These are phyloP conservation scores for Diophrys sp. DNA, from an alignment of 73 alveolate genomes.

Conservation along the genomic window DNA sequence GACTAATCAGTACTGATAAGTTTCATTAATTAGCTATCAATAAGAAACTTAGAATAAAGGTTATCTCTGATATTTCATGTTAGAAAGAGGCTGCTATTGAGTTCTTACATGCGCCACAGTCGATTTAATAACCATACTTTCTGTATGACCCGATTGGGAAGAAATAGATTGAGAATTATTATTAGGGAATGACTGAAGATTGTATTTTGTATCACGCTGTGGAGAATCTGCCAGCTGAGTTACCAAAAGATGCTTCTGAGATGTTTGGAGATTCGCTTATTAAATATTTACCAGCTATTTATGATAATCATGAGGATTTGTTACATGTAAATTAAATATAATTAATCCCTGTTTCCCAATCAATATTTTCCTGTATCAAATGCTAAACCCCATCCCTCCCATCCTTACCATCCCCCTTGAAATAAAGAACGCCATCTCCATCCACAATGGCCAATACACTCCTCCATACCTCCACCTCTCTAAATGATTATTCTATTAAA, in stretches of 20 bases:
- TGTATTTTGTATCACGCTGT: slow-evolving; percentile 60
- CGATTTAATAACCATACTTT: slow-evolving; percentile 75
- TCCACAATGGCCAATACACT: background rate
- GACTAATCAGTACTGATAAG: slow-evolving; percentile 19
- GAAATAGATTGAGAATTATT: slow-evolving; percentile 33
- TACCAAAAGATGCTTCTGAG: slow-evolving; percentile 73
- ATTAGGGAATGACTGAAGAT: slow-evolving; percentile 22
- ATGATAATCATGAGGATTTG: background rate
- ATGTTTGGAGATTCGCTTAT: slow-evolving; percentile 39
- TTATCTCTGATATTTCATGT: slow-evolving; percentile 7
- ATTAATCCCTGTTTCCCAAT: no score
- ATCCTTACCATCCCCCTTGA: background rate
- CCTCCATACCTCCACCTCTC: background rate
- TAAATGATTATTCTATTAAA: no score
- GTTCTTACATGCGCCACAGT: slow-evolving; percentile 55
- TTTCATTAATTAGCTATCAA: background rate
- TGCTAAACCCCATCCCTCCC: no score
- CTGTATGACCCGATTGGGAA: slow-evolving; percentile 62
- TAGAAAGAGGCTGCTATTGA: slow-evolving; percentile 61
- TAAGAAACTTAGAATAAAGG: background rate
- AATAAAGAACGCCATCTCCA: background rate
- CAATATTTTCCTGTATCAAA: no score
- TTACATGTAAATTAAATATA: no score
- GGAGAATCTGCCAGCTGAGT: slow-evolving; percentile 81
- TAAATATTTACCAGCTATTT: background rate